phyloP scores from a whole-genome alignment of 176 grass and related monocot genomes.

The Oryza coarctata region DNA sequence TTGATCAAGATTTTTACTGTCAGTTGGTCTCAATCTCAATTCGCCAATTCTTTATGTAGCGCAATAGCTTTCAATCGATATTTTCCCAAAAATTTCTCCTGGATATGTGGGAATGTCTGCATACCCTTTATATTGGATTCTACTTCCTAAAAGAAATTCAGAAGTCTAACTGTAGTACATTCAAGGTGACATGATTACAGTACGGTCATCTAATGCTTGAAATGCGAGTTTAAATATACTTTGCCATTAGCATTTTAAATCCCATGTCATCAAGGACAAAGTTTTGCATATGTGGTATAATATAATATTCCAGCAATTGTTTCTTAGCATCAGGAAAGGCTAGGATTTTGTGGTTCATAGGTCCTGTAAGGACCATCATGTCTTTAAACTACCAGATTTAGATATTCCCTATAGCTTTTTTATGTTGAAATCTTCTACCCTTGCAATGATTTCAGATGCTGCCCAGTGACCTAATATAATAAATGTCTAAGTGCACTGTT shows the following conservation, averaged over 20 bases:
- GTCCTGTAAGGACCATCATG: constrained; percentile 3
- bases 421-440: background rate
- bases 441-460: constrained; percentile 30
- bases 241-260: background rate
- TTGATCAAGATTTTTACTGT: background rate
- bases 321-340: constrained; percentile 4
- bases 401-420: constrained; percentile 14
- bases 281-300: background rate
- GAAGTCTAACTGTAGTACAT: background rate
- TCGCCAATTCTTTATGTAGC: background rate
- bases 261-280: background rate
- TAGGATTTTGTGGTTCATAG: background rate
- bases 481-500: constrained; percentile 12
- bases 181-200: background rate
- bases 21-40: background rate
- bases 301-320: background rate
- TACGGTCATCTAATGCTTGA: constrained; percentile 1
- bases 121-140: background rate
- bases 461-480: constrained; percentile 1
- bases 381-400: constrained; percentile 14
- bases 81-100: background rate
- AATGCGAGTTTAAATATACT: background rate
- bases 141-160: constrained; percentile 15
- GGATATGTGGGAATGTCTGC: background rate
- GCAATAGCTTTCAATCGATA: background rate